phyloP scores from a whole-genome alignment of 2,329 filamentous ascomycete species.

The Colletotrichum siamense region DNA sequence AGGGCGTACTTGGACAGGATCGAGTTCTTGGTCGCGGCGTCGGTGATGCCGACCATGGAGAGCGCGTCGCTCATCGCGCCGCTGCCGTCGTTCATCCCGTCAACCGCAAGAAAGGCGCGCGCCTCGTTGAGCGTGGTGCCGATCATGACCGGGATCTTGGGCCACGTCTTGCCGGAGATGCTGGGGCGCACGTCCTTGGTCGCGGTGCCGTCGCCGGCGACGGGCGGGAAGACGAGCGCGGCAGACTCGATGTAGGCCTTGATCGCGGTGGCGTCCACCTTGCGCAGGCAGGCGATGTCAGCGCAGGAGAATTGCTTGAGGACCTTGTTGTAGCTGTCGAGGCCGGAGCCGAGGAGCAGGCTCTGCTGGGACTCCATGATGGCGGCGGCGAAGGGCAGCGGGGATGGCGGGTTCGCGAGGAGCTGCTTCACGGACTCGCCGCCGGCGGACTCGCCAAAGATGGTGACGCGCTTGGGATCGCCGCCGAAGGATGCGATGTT shows the following conservation, averaged over 20 bases:
- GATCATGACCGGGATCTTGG: slow-evolving; percentile 12
- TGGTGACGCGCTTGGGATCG: slow-evolving; percentile 64
- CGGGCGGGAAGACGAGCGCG: slow-evolving; percentile 12
- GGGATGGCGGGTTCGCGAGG: slow-evolving; percentile 28
- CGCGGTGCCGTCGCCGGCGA: slow-evolving; percentile 9
- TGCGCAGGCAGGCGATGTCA: background rate
- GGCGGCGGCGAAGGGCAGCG: slow-evolving; percentile 25
- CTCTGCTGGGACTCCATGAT: slow-evolving; percentile 18
- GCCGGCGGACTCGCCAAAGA: slow-evolving; percentile 64
- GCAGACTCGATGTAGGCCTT: slow-evolving; percentile 3
- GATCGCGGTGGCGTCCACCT: background rate
- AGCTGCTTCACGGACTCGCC: slow-evolving; percentile 40
- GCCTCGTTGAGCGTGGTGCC: slow-evolving; percentile 11
- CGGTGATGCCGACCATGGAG: background rate
- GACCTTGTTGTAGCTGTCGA: slow-evolving; percentile 10
- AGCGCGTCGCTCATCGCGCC: background rate
- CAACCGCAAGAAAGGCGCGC: background rate
- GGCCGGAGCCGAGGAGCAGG: slow-evolving; percentile 4
- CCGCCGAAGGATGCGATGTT: slow-evolving; percentile 69
- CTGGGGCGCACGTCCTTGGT: background rate
- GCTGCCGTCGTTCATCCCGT: background rate
- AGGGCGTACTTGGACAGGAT: background rate
- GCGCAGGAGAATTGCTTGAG: slow-evolving; percentile 4
- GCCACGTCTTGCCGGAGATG: slow-evolving; percentile 5
- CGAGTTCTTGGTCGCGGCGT: background rate